A percentile compares a stretch with the other conserved stretches of the same genome.
phyloP scores from a whole-genome alignment of 179 eudicot species.

The Camellia oleifera region DNA sequence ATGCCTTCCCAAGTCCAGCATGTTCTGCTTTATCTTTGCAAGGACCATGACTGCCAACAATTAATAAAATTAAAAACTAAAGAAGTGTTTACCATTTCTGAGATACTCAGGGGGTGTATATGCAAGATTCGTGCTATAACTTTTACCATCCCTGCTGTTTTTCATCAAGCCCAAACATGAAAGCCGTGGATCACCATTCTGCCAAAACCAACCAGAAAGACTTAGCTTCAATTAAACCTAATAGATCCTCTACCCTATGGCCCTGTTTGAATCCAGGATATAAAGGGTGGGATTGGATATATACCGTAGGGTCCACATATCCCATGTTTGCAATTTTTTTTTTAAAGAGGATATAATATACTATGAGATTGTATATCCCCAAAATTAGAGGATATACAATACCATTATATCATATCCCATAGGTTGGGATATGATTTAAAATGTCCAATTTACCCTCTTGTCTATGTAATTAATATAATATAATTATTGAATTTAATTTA shows the following conservation, averaged over 20 bases:
- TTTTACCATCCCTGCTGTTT: slow-evolving; percentile 86
- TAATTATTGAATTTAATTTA: too few species aligned
- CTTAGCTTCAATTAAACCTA: neutral
- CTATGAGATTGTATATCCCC: too few species aligned
- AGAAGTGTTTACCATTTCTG: slow-evolving; percentile 56
- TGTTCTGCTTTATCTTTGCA: neutral
- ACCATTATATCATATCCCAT: too few species aligned
- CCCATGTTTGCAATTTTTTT: too few species aligned
- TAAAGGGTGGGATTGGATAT: too few species aligned
- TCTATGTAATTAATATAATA: too few species aligned
- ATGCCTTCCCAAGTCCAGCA: neutral
- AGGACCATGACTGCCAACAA: neutral
- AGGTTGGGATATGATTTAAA: too few species aligned
- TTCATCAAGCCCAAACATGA: slow-evolving; percentile 92
- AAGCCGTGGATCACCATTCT: slow-evolving; percentile 89
- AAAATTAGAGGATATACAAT: too few species aligned
- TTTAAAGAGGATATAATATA: too few species aligned
- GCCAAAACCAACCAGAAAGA: slow-evolving; percentile 20
- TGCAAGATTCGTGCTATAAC: slow-evolving; percentile 91
- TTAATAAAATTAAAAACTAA: neutral
- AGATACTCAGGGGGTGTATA: slow-evolving; percentile 86
- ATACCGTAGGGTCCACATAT: too few species aligned
- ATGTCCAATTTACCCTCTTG: too few species aligned
- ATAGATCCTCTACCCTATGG: neutral
- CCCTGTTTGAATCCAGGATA: too few species aligned